Evolutionary conservation across 2,329 filamentous ascomycete species (phyloP).

Genomic region (Colletotrichum viniferum): DNA sequence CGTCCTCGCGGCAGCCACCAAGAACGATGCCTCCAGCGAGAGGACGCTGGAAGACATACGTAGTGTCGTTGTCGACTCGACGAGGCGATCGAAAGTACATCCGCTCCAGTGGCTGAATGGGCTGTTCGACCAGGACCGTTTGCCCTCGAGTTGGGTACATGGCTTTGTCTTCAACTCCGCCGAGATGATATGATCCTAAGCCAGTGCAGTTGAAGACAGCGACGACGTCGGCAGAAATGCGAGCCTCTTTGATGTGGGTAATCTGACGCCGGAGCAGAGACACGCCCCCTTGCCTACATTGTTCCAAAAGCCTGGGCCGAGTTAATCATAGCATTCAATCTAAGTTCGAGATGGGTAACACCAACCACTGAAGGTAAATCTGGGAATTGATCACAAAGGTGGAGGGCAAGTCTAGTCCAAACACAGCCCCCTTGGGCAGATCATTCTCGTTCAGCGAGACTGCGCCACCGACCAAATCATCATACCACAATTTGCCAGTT

Average conservation of each 20-base stretch:
- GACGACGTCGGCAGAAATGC: constrained; percentile 58
- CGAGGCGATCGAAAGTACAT: constrained; percentile 45
- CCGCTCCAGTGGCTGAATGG: constrained; percentile 36
- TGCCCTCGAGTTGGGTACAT: constrained; percentile 83
- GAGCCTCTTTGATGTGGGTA: constrained; percentile 75
- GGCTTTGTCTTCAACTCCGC: constrained; percentile 77
- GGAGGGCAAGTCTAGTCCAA: constrained; percentile 35
- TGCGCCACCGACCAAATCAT: constrained; percentile 41
- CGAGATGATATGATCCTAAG: constrained; percentile 74
- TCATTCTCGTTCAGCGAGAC: constrained; percentile 29
- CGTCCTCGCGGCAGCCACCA: constrained; percentile 35
- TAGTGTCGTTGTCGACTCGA: constrained; percentile 43
- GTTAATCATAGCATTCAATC: not conserved
- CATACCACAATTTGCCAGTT: constrained; percentile 45
- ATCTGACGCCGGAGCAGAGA: constrained; percentile 67
- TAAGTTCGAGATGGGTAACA: no score
- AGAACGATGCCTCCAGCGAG: constrained; percentile 37
- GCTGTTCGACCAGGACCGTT: constrained; percentile 40
- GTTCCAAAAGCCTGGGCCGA: constrained; percentile 62
- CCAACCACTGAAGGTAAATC: constrained; percentile 78
- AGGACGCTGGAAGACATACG: constrained; percentile 48
- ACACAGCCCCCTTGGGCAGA: constrained; percentile 36
- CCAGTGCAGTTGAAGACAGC: constrained; percentile 83
- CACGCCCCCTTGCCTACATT: constrained; percentile 77
- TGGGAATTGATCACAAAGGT: constrained; percentile 69